These are phyloP conservation scores for Lichenothelia convexa DNA, from an alignment of 495 filamentous ascomycete species.

Conservation along the genomic window DNA sequence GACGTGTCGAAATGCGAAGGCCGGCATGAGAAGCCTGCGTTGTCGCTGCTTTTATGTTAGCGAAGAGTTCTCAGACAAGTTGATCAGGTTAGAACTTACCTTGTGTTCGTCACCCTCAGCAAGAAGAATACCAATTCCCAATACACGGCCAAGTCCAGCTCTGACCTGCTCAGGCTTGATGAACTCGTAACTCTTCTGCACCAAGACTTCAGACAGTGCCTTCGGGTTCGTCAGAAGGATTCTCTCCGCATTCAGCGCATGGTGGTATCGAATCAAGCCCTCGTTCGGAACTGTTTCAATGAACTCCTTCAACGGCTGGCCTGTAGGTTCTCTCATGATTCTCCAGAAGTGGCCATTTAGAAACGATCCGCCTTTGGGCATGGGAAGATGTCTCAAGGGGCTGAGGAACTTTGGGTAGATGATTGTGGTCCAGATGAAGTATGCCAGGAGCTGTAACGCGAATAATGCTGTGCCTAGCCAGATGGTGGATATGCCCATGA, in stretches of 20 bases:
- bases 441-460: conserved; percentile 1
- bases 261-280: conserved; percentile 64
- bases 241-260: conserved; percentile 51
- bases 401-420: conserved; percentile 52
- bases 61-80: background rate
- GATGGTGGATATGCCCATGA: background rate
- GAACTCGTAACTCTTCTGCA: conserved; percentile 62
- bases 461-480: conserved; percentile 6
- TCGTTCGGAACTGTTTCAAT: conserved; percentile 61
- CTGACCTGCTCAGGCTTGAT: conserved; percentile 46
- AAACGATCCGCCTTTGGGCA: conserved; percentile 22
- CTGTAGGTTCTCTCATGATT: conserved; percentile 40
- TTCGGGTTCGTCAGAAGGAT: conserved; percentile 48
- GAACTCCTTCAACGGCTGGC: conserved; percentile 47
- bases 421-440: conserved; percentile 12
- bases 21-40: conserved; percentile 63
- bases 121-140: conserved; percentile 62
- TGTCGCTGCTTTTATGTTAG: conserved; percentile 25
- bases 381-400: conserved; percentile 27
- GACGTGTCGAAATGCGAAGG: conserved; percentile 70
- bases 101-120: conserved; percentile 79
- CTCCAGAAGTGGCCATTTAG: conserved; percentile 36
- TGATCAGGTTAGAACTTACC: conserved; percentile 9
- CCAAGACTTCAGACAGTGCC: conserved; percentile 35
- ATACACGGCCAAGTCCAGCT: conserved; percentile 37